Percentiles rank a stretch among this genome's conserved stretches.
Conservation (phyloP, 305 asterid species). For the Fraxinus albicans region DNA sequence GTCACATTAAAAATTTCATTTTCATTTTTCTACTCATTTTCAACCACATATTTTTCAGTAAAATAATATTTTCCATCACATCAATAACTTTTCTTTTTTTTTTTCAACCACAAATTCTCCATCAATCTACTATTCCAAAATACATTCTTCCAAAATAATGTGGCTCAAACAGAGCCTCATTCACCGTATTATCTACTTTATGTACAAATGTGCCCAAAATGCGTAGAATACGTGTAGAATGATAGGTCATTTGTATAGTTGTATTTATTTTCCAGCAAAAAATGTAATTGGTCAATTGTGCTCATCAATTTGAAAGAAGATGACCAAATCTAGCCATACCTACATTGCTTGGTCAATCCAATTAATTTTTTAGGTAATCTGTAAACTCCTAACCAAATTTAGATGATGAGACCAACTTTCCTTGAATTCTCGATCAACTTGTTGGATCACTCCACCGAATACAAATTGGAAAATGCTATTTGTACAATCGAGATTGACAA, state of each 20-base stretch:
- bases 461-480: too few species aligned
- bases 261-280: neutral
- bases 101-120: too few species aligned
- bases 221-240: neutral
- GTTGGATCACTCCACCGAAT: too few species aligned
- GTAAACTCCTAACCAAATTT: constrained; percentile 10
- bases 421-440: neutral
- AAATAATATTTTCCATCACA: too few species aligned
- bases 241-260: neutral
- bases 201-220: neutral
- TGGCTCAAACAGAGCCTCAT: too few species aligned
- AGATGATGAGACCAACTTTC: neutral
- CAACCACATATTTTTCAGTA: too few species aligned
- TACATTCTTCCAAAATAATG: too few species aligned
- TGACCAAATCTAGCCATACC: neutral
- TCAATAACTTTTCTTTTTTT: too few species aligned
- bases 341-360: neutral
- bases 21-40: too few species aligned
- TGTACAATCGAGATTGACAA: too few species aligned
- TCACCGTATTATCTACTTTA: neutral
- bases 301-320: neutral
- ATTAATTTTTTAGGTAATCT: neutral
- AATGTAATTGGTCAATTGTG: neutral
- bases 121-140: too few species aligned
- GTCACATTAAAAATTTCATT: too few species aligned